Conservation (phyloP, 108 stramenopile genomes). For the Mayamaea pseudoterrestris region DNA sequence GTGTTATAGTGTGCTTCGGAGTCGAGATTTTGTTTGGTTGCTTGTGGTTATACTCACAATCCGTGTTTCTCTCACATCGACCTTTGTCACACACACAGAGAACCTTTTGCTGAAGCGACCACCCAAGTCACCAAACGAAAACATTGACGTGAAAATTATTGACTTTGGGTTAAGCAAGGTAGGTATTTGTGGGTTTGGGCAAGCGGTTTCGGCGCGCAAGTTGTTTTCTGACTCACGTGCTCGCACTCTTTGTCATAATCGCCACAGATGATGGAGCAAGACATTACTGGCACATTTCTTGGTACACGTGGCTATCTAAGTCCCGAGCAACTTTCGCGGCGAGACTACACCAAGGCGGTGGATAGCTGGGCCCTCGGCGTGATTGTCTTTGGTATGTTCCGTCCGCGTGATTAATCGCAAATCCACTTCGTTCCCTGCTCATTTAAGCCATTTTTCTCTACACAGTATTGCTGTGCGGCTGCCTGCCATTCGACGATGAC, state of each 20-base stretch:
- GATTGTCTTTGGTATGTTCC: conserved; percentile 85
- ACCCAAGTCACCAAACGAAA: conserved; percentile 15
- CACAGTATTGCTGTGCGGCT: conserved; percentile 91
- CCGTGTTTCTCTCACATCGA: too few relatives aligned
- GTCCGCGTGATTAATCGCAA: too few relatives aligned
- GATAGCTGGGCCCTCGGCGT: conserved; percentile 91
- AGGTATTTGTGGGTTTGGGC: conserved; percentile 7
- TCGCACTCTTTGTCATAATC: conserved; percentile 4
- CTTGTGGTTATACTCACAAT: background rate
- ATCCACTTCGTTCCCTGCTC: too few relatives aligned
- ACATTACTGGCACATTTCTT: conserved; percentile 74
- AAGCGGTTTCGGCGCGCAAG: background rate
- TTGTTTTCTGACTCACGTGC: background rate
- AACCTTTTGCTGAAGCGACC: conserved; percentile 20
- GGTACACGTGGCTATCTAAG: conserved; percentile 94
- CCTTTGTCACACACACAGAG: too few relatives aligned
- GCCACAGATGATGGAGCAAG: conserved; percentile 51
- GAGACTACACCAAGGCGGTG: conserved; percentile 71
- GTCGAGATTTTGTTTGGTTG: background rate
- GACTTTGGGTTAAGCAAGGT: conserved; percentile 95
- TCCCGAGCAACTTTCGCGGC: conserved; percentile 95
- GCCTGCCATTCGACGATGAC: conserved; percentile 98
- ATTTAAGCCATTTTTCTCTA: too few relatives aligned
- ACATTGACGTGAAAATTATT: conserved; percentile 91
- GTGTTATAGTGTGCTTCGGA: background rate